Evolutionary conservation across 306 rosid species (phyloP).

Genomic region (Gastrolobium villosum): DNA sequence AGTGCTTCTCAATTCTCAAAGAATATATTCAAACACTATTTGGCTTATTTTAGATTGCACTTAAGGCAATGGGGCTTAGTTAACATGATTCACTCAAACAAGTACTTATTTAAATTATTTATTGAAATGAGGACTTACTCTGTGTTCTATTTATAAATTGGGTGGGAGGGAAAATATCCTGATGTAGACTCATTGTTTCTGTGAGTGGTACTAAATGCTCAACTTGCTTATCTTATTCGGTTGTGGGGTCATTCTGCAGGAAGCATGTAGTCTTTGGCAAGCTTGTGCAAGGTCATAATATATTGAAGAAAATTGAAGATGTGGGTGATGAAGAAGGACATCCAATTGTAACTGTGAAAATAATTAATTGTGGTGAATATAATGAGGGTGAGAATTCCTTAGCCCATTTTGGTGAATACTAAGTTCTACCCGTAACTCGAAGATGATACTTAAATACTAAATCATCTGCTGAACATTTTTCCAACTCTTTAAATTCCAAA

Average conservation of each 20-base stretch:
- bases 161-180: not conserved
- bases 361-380: constrained; percentile 88
- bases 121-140: not conserved
- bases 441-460: not conserved
- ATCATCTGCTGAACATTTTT: not conserved
- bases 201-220: not conserved
- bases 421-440: not conserved
- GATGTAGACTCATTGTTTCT: not conserved
- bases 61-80: not conserved
- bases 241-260: constrained; percentile 58
- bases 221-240: constrained; percentile 28
- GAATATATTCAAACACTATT: constrained; percentile 1
- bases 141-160: not conserved
- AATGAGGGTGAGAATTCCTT: constrained; percentile 66
- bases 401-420: not conserved
- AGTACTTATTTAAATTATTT: not conserved
- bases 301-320: constrained; percentile 83
- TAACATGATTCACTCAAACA: not conserved
- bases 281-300: constrained; percentile 78
- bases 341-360: constrained; percentile 92
- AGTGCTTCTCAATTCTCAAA: not conserved
- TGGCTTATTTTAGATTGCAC: not conserved
- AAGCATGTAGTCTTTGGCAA: constrained; percentile 92
- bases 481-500: constrained; percentile 11
- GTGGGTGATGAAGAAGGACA: constrained; percentile 80